Evolutionary conservation across 768 basidiomycete species (phyloP).

Genomic region (Naganishia friedmannii): DNA sequence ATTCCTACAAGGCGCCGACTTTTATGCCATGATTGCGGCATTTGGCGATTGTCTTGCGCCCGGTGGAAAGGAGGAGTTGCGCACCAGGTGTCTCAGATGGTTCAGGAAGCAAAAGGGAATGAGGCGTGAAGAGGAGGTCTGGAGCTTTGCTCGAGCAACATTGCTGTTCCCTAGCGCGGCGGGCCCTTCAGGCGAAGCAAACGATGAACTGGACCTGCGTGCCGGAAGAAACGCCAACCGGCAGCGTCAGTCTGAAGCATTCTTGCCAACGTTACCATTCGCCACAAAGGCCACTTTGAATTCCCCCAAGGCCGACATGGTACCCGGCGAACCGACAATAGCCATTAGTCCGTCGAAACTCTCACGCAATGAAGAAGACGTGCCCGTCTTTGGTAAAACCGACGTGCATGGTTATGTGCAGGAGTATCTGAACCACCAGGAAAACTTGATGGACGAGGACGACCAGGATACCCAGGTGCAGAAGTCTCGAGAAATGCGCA

Average conservation of each 20-base stretch:
- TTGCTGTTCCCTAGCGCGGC: not conserved
- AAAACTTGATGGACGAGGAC: conserved; percentile 7
- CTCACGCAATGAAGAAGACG: not conserved
- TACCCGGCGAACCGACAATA: not conserved
- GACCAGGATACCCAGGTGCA: conserved; percentile 21
- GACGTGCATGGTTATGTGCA: not conserved
- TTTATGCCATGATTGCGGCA: conserved; percentile 67
- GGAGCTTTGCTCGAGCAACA: not conserved
- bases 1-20: conserved; percentile 63
- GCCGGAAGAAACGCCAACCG: conserved; percentile 16
- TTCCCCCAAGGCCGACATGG: conserved; percentile 6
- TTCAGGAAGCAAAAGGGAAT: conserved; percentile 11
- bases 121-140: not conserved
- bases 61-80: conserved; percentile 41
- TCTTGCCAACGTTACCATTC: conserved; percentile 2
- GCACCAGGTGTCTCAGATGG: conserved; percentile 34
- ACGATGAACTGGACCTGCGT: not conserved
- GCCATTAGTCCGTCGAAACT: not conserved
- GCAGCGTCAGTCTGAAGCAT: conserved; percentile 2
- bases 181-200: not conserved
- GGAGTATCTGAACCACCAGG: not conserved
- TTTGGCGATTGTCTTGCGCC: conserved; percentile 63
- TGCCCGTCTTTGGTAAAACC: conserved; percentile 1
- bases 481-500: conserved; percentile 10
- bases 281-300: conserved; percentile 17